Percentiles rank a stretch among this genome's conserved stretches.
phyloP scores from a whole-genome alignment of 148 eudicot genomes.

The Rhododendron simsii region DNA sequence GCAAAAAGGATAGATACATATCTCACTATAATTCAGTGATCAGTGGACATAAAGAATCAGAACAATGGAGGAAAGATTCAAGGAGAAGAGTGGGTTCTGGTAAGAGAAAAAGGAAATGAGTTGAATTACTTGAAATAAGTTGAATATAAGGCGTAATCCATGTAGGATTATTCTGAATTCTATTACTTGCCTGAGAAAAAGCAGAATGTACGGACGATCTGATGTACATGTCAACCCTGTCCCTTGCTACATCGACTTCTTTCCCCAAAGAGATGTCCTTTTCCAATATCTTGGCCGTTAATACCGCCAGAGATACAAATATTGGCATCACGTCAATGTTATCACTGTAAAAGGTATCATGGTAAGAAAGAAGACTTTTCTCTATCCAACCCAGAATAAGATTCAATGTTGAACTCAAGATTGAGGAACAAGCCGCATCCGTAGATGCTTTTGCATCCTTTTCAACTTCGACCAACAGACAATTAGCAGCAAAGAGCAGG shows the following conservation, averaged over 20 bases:
- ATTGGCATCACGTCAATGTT: slow-evolving; percentile 63
- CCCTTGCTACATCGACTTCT: slow-evolving; percentile 38
- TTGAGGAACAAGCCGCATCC: slow-evolving; percentile 50
- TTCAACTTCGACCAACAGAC: slow-evolving; percentile 61
- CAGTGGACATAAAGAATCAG: background rate
- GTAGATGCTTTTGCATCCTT: slow-evolving; percentile 52
- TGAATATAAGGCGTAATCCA: background rate
- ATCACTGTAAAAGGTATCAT: slow-evolving; percentile 56
- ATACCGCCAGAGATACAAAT: slow-evolving; percentile 56
- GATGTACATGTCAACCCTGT: slow-evolving; percentile 71
- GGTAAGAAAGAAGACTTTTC: slow-evolving; percentile 65
- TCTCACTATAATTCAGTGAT: background rate
- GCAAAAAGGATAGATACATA: background rate
- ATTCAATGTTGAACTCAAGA: slow-evolving; percentile 47
- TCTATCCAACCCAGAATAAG: slow-evolving; percentile 77
- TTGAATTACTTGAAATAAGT: background rate
- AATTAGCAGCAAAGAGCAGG: slow-evolving; percentile 75
- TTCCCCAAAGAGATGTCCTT: slow-evolving; percentile 55
- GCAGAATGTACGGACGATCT: slow-evolving; percentile 73
- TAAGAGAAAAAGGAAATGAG: background rate
- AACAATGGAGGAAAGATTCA: background rate
- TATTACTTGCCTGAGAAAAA: slow-evolving; percentile 59
- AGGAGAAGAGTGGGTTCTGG: background rate
- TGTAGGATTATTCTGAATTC: background rate
- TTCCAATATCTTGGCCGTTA: slow-evolving; percentile 60